phyloP scores from a whole-genome alignment of 768 basidiomycete genomes.

The Podaxis sp. region DNA sequence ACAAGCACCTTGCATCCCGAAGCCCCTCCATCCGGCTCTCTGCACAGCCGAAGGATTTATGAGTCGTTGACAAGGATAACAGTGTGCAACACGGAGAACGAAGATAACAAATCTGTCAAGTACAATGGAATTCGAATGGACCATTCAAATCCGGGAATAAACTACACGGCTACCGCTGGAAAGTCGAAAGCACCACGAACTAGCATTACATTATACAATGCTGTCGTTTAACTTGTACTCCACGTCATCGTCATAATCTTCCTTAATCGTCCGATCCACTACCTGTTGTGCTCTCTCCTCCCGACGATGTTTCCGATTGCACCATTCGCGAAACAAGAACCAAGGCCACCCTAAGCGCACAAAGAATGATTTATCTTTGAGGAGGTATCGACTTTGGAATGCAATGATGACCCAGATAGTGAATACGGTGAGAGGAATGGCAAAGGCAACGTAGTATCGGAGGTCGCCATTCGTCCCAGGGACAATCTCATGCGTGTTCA shows the following conservation, averaged over 20 bases:
- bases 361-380: constrained; percentile 27
- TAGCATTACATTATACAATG: not conserved
- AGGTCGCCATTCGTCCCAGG: constrained; percentile 37
- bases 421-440: constrained; percentile 46
- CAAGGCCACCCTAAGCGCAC: constrained; percentile 36
- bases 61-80: no score
- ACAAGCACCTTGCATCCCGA: no score
- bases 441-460: constrained; percentile 40
- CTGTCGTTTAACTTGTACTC: constrained; percentile 3
- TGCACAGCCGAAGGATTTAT: no score
- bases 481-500: constrained; percentile 53
- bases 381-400: constrained; percentile 47
- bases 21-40: no score
- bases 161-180: no score
- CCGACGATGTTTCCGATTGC: not conserved
- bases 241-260: constrained; percentile 1
- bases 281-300: not conserved
- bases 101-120: no score
- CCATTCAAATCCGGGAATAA: no score
- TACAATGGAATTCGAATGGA: no score
- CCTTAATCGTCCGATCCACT: not conserved
- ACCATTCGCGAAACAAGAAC: constrained; percentile 21
- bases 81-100: no score
- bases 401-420: constrained; percentile 57
- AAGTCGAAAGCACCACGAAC: not conserved